Evolutionary conservation across 371 early-diverging fungal species (phyloP).

Genomic region (Fennellomyces sp.): DNA sequence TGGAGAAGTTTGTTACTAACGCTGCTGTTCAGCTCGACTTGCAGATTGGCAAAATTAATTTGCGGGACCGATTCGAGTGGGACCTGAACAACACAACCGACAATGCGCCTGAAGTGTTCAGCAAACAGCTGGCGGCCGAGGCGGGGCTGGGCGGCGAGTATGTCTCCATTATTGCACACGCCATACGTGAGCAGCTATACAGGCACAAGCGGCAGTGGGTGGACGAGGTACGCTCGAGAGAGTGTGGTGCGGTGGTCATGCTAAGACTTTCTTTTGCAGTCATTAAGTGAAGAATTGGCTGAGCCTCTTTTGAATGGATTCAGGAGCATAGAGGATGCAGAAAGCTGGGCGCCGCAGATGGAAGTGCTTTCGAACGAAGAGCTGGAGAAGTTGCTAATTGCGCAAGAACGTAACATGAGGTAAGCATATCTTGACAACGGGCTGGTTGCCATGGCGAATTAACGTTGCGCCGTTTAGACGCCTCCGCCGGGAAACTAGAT

Average conservation of each 20-base stretch:
- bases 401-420: conserved; percentile 83
- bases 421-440: background rate
- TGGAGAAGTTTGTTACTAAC: background rate
- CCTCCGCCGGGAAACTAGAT: conserved; percentile 26
- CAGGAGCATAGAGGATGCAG: conserved; percentile 68
- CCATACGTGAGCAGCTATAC: conserved; percentile 87
- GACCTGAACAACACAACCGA: conserved; percentile 68
- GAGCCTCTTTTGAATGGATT: conserved; percentile 60
- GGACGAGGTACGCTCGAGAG: conserved; percentile 40
- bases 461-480: conserved; percentile 12
- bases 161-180: conserved; percentile 82
- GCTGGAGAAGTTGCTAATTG: conserved; percentile 76
- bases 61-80: conserved; percentile 96
- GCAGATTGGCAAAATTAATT: conserved; percentile 79
- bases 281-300: conserved; percentile 40
- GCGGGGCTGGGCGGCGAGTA: conserved; percentile 93
- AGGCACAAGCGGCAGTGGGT: conserved; percentile 69
- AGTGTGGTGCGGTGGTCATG: background rate
- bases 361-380: conserved; percentile 82
- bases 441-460: background rate
- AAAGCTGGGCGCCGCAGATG: conserved; percentile 82
- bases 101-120: conserved; percentile 84
- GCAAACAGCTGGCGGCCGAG: conserved; percentile 78
- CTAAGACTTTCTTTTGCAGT: conserved; percentile 14
- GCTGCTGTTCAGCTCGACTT: conserved; percentile 73